phyloP scores from a whole-genome alignment of 352 stramenopile species.

The Globisporangium abappressorium region DNA sequence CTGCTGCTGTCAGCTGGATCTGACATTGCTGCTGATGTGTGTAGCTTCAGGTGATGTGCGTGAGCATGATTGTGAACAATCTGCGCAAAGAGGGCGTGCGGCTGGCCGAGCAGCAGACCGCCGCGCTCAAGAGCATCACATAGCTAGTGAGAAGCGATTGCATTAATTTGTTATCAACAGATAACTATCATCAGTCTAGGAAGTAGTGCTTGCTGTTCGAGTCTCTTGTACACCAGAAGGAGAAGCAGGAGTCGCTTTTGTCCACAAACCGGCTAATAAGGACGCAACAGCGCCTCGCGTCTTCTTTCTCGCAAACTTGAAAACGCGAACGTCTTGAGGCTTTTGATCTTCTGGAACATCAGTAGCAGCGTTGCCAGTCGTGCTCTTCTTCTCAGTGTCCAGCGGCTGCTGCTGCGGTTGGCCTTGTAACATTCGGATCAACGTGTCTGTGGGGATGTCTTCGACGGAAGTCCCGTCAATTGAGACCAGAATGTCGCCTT shows the following conservation, averaged over 20 bases:
- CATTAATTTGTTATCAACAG: no score
- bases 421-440: slow-evolving; percentile 23
- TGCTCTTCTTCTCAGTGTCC: neutral
- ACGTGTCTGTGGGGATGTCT: slow-evolving; percentile 28
- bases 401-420: neutral
- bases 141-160: slow-evolving; percentile 4
- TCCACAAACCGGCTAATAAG: slow-evolving; percentile 6
- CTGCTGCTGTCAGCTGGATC: neutral
- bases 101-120: slow-evolving; percentile 68
- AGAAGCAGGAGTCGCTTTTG: neutral
- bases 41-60: slow-evolving; percentile 64
- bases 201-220: neutral
- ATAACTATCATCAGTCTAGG: neutral
- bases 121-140: slow-evolving; percentile 60
- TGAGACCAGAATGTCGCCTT: slow-evolving; percentile 26
- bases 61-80: slow-evolving; percentile 57
- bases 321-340: neutral
- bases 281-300: neutral
- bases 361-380: neutral
- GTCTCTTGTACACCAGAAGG: neutral
- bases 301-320: slow-evolving; percentile 11
- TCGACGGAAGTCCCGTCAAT: slow-evolving; percentile 28
- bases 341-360: neutral
- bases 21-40: neutral
- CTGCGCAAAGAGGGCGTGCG: slow-evolving; percentile 71